phyloP scores from a whole-genome alignment of 116 monocot genomes.

The Phalaenopsis hybrid region DNA sequence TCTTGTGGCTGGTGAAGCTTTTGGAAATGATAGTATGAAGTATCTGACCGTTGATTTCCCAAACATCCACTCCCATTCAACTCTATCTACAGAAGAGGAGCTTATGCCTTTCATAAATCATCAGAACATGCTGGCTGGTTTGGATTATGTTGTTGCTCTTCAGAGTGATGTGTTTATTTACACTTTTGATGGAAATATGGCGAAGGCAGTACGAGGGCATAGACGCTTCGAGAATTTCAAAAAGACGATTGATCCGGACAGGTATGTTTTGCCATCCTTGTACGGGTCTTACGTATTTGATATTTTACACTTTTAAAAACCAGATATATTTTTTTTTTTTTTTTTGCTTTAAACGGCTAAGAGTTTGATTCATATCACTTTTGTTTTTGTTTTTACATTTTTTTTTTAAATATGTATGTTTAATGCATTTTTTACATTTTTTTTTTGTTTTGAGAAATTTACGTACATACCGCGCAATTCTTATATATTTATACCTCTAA shows the following conservation, averaged over 20 bases:
- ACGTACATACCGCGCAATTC: no score
- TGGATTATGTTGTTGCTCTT: slow-evolving; percentile 92
- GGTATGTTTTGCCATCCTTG: slow-evolving; percentile 25
- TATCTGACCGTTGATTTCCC: slow-evolving; percentile 62
- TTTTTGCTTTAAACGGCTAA: no score
- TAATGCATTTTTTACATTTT: no score
- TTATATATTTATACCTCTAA: no score
- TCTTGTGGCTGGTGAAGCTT: slow-evolving; percentile 91
- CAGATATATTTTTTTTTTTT: no score
- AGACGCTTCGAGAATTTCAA: slow-evolving; percentile 85
- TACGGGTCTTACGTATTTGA: neutral
- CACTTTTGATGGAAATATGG: slow-evolving; percentile 96
- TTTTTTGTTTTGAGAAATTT: no score
- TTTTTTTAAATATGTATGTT: no score
- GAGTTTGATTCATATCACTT: no score
- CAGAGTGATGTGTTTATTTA: slow-evolving; percentile 91
- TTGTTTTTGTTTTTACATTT: no score
- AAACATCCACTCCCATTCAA: slow-evolving; percentile 69
- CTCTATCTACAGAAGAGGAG: slow-evolving; percentile 64
- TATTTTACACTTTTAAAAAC: no score
- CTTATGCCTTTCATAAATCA: slow-evolving; percentile 63
- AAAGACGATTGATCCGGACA: slow-evolving; percentile 85
- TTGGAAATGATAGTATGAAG: slow-evolving; percentile 82
- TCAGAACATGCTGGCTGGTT: slow-evolving; percentile 94
- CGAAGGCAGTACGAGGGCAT: slow-evolving; percentile 91